Percentiles rank a stretch among this genome's conserved stretches.
Conservation (phyloP, 163 green algal genomes). For the Trebouxiophyceae sp. region DNA sequence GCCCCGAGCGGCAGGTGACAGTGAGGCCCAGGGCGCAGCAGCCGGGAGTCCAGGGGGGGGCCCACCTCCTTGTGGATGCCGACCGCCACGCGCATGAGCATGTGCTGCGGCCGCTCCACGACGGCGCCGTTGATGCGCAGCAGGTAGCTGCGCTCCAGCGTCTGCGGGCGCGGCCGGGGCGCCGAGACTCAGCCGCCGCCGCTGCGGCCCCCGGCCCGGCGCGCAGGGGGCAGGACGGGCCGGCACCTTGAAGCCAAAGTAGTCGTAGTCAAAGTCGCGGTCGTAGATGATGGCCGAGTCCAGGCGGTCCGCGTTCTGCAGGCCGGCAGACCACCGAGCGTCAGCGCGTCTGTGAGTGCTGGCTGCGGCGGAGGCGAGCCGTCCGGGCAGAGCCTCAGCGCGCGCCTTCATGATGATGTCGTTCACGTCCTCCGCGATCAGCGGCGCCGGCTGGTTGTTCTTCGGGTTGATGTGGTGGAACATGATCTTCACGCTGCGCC, state of each 20-base stretch:
- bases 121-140: constrained; percentile 90
- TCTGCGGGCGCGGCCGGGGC: constrained; percentile 68
- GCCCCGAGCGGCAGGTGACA: too few relatives aligned
- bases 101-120: constrained; percentile 98
- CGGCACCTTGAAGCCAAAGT: constrained; percentile 97
- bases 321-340: too few relatives aligned
- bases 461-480: constrained; percentile 88
- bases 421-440: constrained; percentile 89
- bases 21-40: too few relatives aligned
- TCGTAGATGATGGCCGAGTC: constrained; percentile 98
- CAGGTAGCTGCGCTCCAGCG: constrained; percentile 97
- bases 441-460: constrained; percentile 72
- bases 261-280: constrained; percentile 99
- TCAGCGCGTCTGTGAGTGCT: too few relatives aligned
- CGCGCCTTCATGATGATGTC: constrained; percentile 77
- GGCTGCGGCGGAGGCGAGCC: too few relatives aligned
- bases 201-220: too few relatives aligned
- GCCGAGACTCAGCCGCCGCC: too few relatives aligned
- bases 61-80: constrained; percentile 86
- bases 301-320: constrained; percentile 75
- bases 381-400: too few relatives aligned
- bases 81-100: constrained; percentile 98
- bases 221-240: too few relatives aligned
- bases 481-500: constrained; percentile 86
- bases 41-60: not conserved